phyloP scores from a whole-genome alignment of 345 rosid genomes.

The Eucalyptus lansdowneana region DNA sequence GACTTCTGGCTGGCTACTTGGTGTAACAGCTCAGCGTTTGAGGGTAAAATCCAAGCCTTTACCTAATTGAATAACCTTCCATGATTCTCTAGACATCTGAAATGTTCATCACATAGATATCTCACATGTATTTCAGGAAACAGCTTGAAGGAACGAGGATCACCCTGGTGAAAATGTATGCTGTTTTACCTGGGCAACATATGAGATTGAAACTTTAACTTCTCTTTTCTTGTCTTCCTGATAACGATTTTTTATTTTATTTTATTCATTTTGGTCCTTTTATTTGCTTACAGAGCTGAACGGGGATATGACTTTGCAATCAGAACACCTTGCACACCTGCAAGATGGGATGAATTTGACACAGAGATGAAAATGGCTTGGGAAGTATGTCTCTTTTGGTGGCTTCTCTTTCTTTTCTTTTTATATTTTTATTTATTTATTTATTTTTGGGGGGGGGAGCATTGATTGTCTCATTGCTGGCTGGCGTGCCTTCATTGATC shows the following conservation, averaged over 20 bases:
- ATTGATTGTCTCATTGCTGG: not conserved
- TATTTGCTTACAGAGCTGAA: conserved; percentile 36
- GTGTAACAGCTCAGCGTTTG: conserved; percentile 72
- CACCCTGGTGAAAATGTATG: conserved; percentile 58
- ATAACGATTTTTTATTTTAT: not conserved
- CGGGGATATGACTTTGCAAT: conserved; percentile 77
- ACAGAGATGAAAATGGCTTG: conserved; percentile 83
- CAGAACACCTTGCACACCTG: conserved; percentile 87
- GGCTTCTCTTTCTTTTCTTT: not conserved
- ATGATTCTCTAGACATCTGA: not conserved
- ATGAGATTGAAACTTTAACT: not conserved
- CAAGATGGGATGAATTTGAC: conserved; percentile 89
- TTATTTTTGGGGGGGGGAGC: not conserved
- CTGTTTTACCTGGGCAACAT: not conserved
- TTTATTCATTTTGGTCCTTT: not conserved
- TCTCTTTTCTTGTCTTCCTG: not conserved
- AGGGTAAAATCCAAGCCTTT: conserved; percentile 34
- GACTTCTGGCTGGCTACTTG: conserved; percentile 96
- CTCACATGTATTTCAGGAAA: conserved; percentile 38
- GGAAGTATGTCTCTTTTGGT: conserved; percentile 51
- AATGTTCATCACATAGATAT: not conserved
- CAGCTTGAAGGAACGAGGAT: conserved; percentile 93
- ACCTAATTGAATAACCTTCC: not conserved
- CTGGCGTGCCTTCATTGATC: not conserved
- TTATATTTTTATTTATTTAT: not conserved